phyloP scores from a whole-genome alignment of 192 early-diverging fungal genomes.

The Cetraspora pellucida region DNA sequence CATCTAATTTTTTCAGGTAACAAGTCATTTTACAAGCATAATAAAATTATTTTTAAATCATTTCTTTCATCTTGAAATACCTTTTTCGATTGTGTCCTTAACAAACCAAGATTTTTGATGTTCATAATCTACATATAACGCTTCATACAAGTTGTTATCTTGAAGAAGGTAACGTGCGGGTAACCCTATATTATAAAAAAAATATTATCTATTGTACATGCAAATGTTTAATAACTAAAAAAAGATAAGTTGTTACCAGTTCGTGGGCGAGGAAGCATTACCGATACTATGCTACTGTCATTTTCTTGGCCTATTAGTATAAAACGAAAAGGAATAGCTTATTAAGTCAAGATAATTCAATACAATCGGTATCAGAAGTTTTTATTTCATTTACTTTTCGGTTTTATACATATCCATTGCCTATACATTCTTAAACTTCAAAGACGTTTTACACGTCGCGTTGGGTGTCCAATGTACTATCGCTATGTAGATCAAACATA shows the following conservation, averaged over 20 bases:
- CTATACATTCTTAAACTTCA: too few relatives aligned
- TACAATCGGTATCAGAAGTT: background rate
- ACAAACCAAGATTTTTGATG: constrained; percentile 52
- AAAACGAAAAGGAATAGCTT: background rate
- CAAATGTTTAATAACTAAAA: background rate
- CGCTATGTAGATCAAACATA: too few relatives aligned
- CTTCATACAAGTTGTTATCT: constrained; percentile 44
- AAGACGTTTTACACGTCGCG: too few relatives aligned
- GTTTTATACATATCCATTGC: constrained; percentile 7
- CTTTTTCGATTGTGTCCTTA: constrained; percentile 46
- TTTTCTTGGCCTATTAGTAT: constrained; percentile 1
- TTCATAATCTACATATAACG: constrained; percentile 41
- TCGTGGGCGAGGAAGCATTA: constrained; percentile 44
- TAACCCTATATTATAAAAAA: constrained; percentile 33
- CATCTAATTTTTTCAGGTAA: constrained; percentile 35
- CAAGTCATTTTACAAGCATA: background rate
- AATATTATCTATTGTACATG: background rate
- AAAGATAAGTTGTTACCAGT: constrained; percentile 37
- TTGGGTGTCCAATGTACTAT: too few relatives aligned
- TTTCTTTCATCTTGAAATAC: constrained; percentile 14
- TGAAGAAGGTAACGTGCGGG: constrained; percentile 49
- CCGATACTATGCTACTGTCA: constrained; percentile 24
- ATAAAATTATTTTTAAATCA: background rate
- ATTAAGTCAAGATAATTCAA: background rate
- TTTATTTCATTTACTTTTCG: background rate